phyloP scores from a whole-genome alignment of 2,329 filamentous ascomycete species.

The Fusarium buxicola region DNA sequence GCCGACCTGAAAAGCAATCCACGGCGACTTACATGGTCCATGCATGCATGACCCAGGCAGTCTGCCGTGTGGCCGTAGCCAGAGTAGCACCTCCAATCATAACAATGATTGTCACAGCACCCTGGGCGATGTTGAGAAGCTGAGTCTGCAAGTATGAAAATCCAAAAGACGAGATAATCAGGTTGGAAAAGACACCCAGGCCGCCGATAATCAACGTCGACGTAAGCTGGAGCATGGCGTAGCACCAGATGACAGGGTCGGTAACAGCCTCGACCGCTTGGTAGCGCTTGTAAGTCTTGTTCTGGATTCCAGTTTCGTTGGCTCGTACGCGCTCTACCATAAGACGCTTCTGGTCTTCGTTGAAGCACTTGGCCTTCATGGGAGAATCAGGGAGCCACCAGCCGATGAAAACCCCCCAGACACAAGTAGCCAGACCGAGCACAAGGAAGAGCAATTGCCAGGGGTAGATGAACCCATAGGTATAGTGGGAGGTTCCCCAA shows the following conservation, averaged over 20 bases:
- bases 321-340: constrained; percentile 48
- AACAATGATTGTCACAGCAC: constrained; percentile 49
- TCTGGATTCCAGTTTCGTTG: constrained; percentile 54
- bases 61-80: constrained; percentile 32
- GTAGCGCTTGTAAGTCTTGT: constrained; percentile 50
- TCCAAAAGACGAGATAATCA: constrained; percentile 11
- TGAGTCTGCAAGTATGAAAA: constrained; percentile 24
- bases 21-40: neutral
- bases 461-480: constrained; percentile 40
- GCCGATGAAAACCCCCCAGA: constrained; percentile 52
- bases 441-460: constrained; percentile 57
- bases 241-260: constrained; percentile 50
- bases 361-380: constrained; percentile 62
- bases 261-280: constrained; percentile 54
- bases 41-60: constrained; percentile 20
- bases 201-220: constrained; percentile 22
- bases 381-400: constrained; percentile 63
- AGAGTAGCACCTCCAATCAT: constrained; percentile 45
- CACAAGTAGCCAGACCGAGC: constrained; percentile 52
- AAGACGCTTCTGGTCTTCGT: constrained; percentile 52
- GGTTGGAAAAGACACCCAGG: constrained; percentile 8
- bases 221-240: constrained; percentile 11
- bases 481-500: constrained; percentile 51
- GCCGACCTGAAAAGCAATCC: too few relatives aligned
- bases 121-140: constrained; percentile 6